These are phyloP conservation scores for Boletus rufocinnamomeus DNA, from an alignment of 768 basidiomycete species.

Conservation along the genomic window DNA sequence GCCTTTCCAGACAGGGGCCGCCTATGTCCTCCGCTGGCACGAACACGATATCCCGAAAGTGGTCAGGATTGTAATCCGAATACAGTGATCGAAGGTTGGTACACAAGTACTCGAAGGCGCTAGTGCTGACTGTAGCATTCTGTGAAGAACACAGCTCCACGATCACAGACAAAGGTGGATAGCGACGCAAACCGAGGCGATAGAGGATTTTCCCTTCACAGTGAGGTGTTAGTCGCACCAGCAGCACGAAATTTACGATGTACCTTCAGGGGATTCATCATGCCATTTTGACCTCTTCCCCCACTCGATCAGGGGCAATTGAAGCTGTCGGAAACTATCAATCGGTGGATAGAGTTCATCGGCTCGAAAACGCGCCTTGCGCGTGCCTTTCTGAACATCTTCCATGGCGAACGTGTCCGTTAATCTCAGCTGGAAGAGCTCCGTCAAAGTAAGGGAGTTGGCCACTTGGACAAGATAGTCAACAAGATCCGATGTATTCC, in stretches of 20 bases:
- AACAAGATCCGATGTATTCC: neutral
- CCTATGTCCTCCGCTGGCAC: neutral
- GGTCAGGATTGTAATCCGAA: slow-evolving; percentile 53
- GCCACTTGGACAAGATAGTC: slow-evolving; percentile 1
- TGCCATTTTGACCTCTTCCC: slow-evolving; percentile 68
- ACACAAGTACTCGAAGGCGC: slow-evolving; percentile 80
- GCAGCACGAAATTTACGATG: neutral
- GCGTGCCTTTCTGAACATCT: slow-evolving; percentile 4
- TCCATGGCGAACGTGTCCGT: slow-evolving; percentile 55
- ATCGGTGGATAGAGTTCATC: slow-evolving; percentile 81
- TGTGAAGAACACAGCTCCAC: too few species aligned
- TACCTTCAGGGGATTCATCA: neutral
- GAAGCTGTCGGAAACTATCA: slow-evolving; percentile 63
- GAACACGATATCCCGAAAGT: neutral
- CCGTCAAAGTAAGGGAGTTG: neutral
- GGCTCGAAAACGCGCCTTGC: slow-evolving; percentile 50
- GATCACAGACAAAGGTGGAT: too few species aligned
- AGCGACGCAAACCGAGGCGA: neutral
- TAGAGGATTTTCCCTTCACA: neutral
- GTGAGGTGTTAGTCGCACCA: too few species aligned
- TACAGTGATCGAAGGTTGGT: slow-evolving; percentile 20
- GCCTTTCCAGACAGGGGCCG: neutral
- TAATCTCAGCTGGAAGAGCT: neutral
- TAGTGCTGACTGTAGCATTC: slow-evolving; percentile 44
- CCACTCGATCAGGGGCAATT: slow-evolving; percentile 85